Evolutionary conservation across 208 protist genomes (phyloP), one percentile per base, ranked within the genome.

Genomic region (Jaenimonas drosophilae): DNA sequence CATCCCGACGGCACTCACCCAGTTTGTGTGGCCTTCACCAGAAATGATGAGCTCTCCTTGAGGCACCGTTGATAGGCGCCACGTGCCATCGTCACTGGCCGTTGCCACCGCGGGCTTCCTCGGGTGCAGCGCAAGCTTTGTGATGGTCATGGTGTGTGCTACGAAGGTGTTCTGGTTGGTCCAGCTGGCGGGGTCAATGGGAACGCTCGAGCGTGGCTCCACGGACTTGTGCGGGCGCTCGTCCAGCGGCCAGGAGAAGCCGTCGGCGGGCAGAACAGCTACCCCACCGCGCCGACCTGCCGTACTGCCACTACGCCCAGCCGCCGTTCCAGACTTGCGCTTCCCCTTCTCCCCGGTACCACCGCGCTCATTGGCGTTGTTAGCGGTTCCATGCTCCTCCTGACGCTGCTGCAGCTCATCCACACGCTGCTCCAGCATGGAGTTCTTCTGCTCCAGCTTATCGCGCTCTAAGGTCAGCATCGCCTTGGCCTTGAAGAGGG

Each of bases 1-100:
- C 62, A 96, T 88, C n/a, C 64, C 77, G 21, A 92, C 57, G 46
- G 69, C 56, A 19, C 80, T 64, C 30, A 97, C 63, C 93, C 94
- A 98, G 60, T 94, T 95, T 48, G 70, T 64, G 73, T 98, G 96
- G 14, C 93, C 95, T 26, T 96, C 88, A 16, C 91, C 95, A 12
- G 78, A 90, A 44, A 97, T 92, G 19, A 98, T 85, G 11, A 96
- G 63, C 23, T 98, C 94, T 4, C 94, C 94, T 5, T 70, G 51
- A 1, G 91, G 92, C 21, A 98, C 41, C 9, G 84, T 66, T 49
- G 85, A 97, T 33, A 98, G 73, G 11, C 96, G 96, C 96, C 96
- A 98, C 16, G 86, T 90, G 27, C 71, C 60, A 47, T 98, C 96
- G 54, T 98, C 96, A 17, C 93, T 97, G 29, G 76, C 93, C 36